Conservation (phyloP, 1,284 basidiomycete genomes). For the Moniliophthora roreri region DNA sequence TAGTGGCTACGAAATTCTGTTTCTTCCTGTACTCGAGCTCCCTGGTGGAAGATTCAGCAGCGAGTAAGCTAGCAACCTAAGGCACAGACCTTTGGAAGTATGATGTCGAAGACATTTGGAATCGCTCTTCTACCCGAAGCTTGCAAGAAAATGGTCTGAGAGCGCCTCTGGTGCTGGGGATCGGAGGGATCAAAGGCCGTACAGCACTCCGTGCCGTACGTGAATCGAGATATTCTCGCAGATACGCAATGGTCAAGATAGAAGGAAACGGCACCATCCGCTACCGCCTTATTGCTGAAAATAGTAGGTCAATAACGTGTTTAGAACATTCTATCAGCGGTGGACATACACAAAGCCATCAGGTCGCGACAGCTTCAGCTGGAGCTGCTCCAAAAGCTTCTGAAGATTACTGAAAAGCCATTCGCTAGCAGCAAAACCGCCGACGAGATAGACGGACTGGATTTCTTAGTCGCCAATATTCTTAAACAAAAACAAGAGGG, state of each 20-base stretch:
- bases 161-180: conserved; percentile 33
- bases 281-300: conserved; percentile 54
- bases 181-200: conserved; percentile 28
- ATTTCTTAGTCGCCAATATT: conserved; percentile 1
- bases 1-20: conserved; percentile 29
- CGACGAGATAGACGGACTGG: conserved; percentile 37
- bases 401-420: conserved; percentile 43
- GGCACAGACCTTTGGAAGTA: conserved; percentile 11
- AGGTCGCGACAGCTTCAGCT: conserved; percentile 34
- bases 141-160: conserved; percentile 17
- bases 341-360: conserved; percentile 38
- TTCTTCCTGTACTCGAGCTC: conserved; percentile 30
- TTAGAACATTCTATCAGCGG: neutral
- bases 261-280: conserved; percentile 55
- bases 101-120: conserved; percentile 27
- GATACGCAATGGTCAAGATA: conserved; percentile 50
- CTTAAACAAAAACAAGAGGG: neutral
- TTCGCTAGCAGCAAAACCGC: conserved; percentile 53
- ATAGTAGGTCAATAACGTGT: neutral
- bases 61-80: neutral
- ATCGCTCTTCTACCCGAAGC: conserved; percentile 25
- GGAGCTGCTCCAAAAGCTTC: conserved; percentile 25
- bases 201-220: conserved; percentile 39
- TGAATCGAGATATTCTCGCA: conserved; percentile 41
- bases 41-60: conserved; percentile 22